Evolutionary conservation across 495 filamentous ascomycete genomes (phyloP).

Genomic region (Thozetella sp.): DNA sequence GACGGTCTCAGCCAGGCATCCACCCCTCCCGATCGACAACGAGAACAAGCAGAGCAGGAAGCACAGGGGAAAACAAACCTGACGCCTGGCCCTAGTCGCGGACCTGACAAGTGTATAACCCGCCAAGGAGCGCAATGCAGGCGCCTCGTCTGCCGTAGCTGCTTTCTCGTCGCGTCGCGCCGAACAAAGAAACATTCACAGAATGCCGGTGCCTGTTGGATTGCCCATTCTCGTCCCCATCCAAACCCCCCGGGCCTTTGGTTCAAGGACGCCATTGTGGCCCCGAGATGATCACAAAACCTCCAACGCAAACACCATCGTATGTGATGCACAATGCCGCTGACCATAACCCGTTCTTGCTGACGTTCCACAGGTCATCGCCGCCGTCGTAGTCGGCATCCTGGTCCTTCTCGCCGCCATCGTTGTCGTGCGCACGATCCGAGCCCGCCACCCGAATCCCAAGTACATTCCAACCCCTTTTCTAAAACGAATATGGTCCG

Average conservation of each 20-base stretch:
- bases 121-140: conserved; percentile 16
- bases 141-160: conserved; percentile 14
- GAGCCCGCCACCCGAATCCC: conserved; percentile 41
- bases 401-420: conserved; percentile 13
- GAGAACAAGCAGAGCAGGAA: no score
- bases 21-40: no score
- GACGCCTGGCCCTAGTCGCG: conserved; percentile 5
- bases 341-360: not conserved
- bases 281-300: conserved; percentile 7
- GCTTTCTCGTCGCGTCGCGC: not conserved
- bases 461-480: conserved; percentile 59
- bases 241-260: conserved; percentile 2
- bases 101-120: not conserved
- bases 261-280: not conserved
- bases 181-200: not conserved
- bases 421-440: conserved; percentile 15
- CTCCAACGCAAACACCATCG: conserved; percentile 11
- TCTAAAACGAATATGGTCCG: conserved; percentile 62
- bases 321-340: not conserved
- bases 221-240: conserved; percentile 12
- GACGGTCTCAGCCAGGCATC: not conserved
- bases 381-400: conserved; percentile 17
- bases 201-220: conserved; percentile 14
- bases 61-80: no score
- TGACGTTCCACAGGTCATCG: conserved; percentile 15